Evolutionary conservation across 345 rosid species (phyloP).

Genomic region (Rhizophora apiculata): DNA sequence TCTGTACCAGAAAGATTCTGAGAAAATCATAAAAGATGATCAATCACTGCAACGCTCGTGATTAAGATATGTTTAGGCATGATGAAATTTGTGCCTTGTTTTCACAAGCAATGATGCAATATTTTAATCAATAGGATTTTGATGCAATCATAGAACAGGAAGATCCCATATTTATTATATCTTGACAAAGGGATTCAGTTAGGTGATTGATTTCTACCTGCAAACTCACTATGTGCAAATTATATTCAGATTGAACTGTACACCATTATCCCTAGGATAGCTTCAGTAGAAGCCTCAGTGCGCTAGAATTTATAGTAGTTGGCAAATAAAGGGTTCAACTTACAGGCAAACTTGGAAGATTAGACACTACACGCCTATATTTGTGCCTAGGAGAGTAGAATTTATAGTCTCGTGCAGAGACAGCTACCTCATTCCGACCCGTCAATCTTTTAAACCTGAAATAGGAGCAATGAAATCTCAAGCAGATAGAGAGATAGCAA

Average conservation of each 20-base stretch:
- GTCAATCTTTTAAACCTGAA: conserved; percentile 81
- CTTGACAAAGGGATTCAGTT: too few relatives aligned
- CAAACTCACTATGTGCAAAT: neutral
- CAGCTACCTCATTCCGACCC: conserved; percentile 73
- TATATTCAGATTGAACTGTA: neutral
- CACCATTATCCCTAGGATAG: neutral
- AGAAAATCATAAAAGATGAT: conserved; percentile 16
- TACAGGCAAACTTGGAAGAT: conserved; percentile 61
- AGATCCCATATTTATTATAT: too few relatives aligned
- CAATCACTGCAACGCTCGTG: conserved; percentile 8
- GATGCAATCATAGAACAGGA: neutral
- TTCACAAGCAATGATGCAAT: neutral
- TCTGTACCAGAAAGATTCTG: conserved; percentile 54
- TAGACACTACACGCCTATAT: conserved; percentile 57
- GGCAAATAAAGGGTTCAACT: conserved; percentile 24
- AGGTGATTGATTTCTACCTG: too few relatives aligned
- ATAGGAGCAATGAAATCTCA: conserved; percentile 9
- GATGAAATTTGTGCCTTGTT: neutral
- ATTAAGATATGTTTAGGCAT: neutral
- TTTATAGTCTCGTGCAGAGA: conserved; percentile 73
- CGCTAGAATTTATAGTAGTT: conserved; percentile 1
- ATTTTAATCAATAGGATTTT: neutral
- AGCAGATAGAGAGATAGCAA: too few relatives aligned
- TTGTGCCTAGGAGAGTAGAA: conserved; percentile 93
- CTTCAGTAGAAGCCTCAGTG: conserved; percentile 10